Conservation (phyloP, 441 rosid genomes). For the Codiaeum variegatum region DNA sequence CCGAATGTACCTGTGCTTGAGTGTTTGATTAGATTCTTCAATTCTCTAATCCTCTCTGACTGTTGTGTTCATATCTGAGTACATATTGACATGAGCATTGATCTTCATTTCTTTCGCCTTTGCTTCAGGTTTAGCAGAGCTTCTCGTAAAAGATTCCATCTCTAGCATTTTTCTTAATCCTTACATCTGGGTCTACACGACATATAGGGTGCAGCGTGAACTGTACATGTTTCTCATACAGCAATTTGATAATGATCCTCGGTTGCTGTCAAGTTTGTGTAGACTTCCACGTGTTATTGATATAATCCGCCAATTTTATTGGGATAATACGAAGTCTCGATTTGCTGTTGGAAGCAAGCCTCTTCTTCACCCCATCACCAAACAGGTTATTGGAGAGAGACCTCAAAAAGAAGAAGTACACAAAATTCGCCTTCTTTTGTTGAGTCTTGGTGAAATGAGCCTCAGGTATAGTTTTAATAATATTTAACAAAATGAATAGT, state of each 20-base stretch:
- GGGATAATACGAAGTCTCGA: constrained; percentile 76
- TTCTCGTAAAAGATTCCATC: constrained; percentile 82
- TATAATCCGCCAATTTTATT: constrained; percentile 76
- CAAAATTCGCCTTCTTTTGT: constrained; percentile 90
- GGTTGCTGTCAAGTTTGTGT: constrained; percentile 74
- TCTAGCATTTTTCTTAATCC: constrained; percentile 92
- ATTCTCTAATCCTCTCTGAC: constrained; percentile 12
- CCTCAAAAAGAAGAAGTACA: constrained; percentile 84
- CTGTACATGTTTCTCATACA: constrained; percentile 93
- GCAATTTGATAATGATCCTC: constrained; percentile 86
- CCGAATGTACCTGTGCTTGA: constrained; percentile 11
- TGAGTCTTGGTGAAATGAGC: constrained; percentile 99
- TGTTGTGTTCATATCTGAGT: neutral
- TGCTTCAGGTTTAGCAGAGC: constrained; percentile 71
- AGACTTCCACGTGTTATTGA: constrained; percentile 82
- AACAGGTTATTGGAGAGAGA: constrained; percentile 66
- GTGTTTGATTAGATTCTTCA: neutral
- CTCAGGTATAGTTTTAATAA: constrained; percentile 55
- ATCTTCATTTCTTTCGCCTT: constrained; percentile 11
- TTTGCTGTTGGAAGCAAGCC: constrained; percentile 75
- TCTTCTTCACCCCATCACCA: constrained; percentile 68
- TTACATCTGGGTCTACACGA: constrained; percentile 78
- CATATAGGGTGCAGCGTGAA: constrained; percentile 90
- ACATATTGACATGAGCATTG: constrained; percentile 11
- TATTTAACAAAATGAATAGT: neutral